Evolutionary conservation across 345 rosid genomes (phyloP), one percentile per base, ranked within the genome.

Genomic region (Populus ilicifolia): DNA sequence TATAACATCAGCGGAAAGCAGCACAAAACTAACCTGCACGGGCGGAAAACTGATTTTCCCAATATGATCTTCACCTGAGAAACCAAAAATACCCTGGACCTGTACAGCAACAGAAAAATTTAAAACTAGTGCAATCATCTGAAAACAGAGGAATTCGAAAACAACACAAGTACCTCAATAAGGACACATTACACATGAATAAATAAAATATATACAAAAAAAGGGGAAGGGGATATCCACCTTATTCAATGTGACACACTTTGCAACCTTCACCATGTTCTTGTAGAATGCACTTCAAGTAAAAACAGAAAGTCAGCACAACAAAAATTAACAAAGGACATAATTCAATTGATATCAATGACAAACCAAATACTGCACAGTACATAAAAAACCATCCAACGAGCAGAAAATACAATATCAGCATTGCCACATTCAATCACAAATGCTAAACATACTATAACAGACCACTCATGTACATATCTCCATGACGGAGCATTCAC

Each of bases 1-100:
- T 18, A 35, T 46, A 67, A 18, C 17, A 72, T 23, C 38, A 23
- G 77, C 10, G 25, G 41, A 80, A 30, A 73, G 75, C 21, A 61
- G 43, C 33, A 79, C 68, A 30, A 35, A 75, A 69, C 73, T 70
- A 83, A 94, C 99, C 94, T 95, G 98, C 36, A 93, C 93, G 17
- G 97, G 92, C 17, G 99, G 99, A 85, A 93, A 96, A 85, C 93
- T 84, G 80, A 89, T 86, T 90, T 96, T 96, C 66, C 94, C 99
- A 41, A 93, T 93, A 83, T 88, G 92, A 87, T 96, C 98, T 91
- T 96, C 99, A 54, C 98, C 98, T 1, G 83, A 82, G 82, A 96
- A 96, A 79, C 97, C 99, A 86, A 95, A 95, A 77, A 92, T 93
- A 77, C 94, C 97, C 46, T 85, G 88, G 83, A 83, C 97, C 97